Evolutionary conservation across 768 basidiomycete genomes (phyloP).

Genomic region (Lactarius quietus): DNA sequence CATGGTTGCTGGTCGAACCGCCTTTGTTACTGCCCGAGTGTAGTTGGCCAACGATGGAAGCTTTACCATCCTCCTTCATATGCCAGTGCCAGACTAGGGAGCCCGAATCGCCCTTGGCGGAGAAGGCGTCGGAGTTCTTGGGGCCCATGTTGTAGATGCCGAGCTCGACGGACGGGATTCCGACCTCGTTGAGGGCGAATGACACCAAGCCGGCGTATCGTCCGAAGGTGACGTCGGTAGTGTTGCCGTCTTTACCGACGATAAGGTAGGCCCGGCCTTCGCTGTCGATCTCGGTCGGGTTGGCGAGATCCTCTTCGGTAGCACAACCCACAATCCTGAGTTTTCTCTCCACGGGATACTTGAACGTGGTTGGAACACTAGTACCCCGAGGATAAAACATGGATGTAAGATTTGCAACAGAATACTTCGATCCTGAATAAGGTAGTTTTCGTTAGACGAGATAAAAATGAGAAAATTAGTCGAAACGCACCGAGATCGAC

Average conservation of each 20-base stretch:
- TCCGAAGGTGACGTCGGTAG: slow-evolving; percentile 6
- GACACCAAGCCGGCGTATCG: neutral
- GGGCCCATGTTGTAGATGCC: neutral
- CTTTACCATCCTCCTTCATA: neutral
- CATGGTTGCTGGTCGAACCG: slow-evolving; percentile 1
- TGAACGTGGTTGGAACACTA: neutral
- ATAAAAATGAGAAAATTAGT: slow-evolving; percentile 1
- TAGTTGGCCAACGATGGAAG: slow-evolving; percentile 5
- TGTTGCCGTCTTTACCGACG: neutral
- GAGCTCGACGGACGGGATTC: slow-evolving; percentile 2
- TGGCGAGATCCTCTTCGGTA: neutral
- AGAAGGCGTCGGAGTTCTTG: neutral
- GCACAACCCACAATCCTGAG: too few species aligned
- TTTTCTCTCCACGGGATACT: too few species aligned
- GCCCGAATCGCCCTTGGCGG: slow-evolving; percentile 1
- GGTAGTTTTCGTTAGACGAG: neutral
- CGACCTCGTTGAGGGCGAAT: neutral
- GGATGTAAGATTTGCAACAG: neutral
- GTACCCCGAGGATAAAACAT: neutral
- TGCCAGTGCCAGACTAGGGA: too few species aligned
- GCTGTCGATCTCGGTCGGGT: neutral
- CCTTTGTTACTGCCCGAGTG: neutral
- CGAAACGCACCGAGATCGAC: slow-evolving; percentile 6
- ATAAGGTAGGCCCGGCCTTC: slow-evolving; percentile 8
- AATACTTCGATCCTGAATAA: slow-evolving; percentile 10